Evolutionary conservation across 2,329 filamentous ascomycete genomes (phyloP), one percentile per base, ranked within the genome.

Genomic region (Penicillium sp.): DNA sequence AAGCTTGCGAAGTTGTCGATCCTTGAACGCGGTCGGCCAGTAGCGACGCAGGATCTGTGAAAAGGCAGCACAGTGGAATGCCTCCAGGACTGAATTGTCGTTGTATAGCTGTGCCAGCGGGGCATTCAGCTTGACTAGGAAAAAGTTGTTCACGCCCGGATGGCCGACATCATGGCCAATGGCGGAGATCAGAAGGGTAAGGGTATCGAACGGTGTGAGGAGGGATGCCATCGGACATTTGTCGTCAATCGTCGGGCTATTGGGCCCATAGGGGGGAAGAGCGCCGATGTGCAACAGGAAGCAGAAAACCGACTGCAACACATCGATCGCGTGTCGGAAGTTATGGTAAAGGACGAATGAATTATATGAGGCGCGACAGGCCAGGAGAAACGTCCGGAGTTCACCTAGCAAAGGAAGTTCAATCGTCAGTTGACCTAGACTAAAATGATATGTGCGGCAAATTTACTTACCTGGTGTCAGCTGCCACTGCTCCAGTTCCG

Each of bases 121-220:
- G 17, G 93, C 87, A 64, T 96, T 95, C 28, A 96, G 79, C 28
- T 87, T 89, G 17, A 95, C 83, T 5, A 98, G 76, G 65, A 98
- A 98, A 28, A 91, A 89, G 66, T 98, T 98, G 73, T 97, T 98
- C 62, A 98, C 93, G 48, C 93, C 93, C 0, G 93, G 93, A 65
- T 98, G 93, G 21, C 93, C 93, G 34, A 97, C 93, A 66, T 98
- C 93, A 61, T 98, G 93, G 37, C 93, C 93, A 62, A 98, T 94
- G n/a, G 93, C 93, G 7, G 91, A 91, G 57, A 97, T 85, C 39
- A 98, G 77, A 2, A 98, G 78, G 0, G 89, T 91, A 46, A 98
- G 76, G 5, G 87, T 87, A 67, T 97, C 90, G 57, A 95, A 88
- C 0, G 91, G 89, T 43, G 80, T 78, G n/a, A 98, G 74, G 21